Conservation (phyloP, 805 yeast genomes). For the Yarrowia porcina region DNA sequence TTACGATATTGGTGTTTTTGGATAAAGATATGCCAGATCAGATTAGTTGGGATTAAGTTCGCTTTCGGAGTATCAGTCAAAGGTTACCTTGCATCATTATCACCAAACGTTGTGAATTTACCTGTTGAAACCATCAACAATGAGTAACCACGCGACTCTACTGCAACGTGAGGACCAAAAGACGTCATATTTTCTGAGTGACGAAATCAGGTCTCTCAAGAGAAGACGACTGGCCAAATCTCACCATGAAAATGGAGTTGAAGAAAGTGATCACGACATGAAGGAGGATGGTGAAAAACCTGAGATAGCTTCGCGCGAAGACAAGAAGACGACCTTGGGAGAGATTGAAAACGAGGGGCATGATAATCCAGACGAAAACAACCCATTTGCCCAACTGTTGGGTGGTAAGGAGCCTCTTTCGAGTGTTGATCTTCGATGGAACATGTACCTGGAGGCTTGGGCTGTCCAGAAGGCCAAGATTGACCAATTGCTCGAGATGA, state of each 20-base stretch:
- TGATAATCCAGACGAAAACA: conserved; percentile 12
- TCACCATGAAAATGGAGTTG: neutral
- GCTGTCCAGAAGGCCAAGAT: conserved; percentile 37
- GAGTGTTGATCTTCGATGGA: conserved; percentile 43
- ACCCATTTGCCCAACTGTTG: conserved; percentile 46
- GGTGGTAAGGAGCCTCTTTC: conserved; percentile 46
- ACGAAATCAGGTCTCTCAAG: conserved; percentile 7
- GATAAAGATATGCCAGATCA: no score
- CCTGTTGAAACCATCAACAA: neutral
- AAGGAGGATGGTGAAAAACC: neutral
- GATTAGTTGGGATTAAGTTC: no score
- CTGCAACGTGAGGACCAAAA: conserved; percentile 23
- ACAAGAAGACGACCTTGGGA: neutral
- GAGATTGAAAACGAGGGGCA: conserved; percentile 16
- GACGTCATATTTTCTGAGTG: neutral
- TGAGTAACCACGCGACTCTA: conserved; percentile 9
- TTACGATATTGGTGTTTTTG: no score
- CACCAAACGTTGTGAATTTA: neutral
- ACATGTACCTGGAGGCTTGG: conserved; percentile 45
- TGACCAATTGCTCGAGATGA: conserved; percentile 35
- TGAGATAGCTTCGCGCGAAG: neutral
- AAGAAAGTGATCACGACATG: neutral
- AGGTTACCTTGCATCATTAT: neutral
- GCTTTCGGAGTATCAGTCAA: no score
- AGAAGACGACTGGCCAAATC: neutral